Percentiles rank a stretch among this genome's conserved stretches.
These are phyloP conservation scores for Trypethelium eluteriae DNA, from an alignment of 495 filamentous ascomycete genomes.

Conservation along the genomic window DNA sequence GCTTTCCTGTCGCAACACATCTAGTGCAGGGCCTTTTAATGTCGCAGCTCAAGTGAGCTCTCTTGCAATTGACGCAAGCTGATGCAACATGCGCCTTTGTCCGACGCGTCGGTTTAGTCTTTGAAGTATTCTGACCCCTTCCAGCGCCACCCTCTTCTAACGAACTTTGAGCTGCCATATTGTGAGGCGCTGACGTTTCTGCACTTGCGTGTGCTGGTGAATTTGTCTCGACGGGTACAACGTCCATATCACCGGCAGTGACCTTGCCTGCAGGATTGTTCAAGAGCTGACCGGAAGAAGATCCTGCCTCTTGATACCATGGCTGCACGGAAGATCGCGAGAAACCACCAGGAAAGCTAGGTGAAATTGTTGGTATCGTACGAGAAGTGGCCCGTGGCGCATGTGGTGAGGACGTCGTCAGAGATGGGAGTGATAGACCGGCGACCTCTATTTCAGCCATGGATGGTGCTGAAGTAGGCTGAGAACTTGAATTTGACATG, in stretches of 20 bases:
- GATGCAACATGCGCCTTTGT: conserved; percentile 95
- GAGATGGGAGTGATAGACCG: not conserved
- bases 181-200: not conserved
- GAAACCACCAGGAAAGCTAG: not conserved
- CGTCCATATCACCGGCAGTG: not conserved
- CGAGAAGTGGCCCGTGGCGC: not conserved
- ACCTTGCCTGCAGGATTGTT: not conserved
- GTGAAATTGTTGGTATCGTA: not conserved
- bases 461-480: conserved; percentile 24
- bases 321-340: not conserved
- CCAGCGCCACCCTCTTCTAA: not conserved
- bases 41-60: conserved; percentile 81
- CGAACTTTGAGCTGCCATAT: not conserved
- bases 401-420: not conserved
- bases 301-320: not conserved
- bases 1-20: conserved; percentile 57
- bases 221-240: not conserved
- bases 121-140: not conserved
- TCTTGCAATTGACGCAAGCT: conserved; percentile 95
- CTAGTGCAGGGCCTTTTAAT: conserved; percentile 55
- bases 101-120: conserved; percentile 28
- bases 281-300: not conserved
- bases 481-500: conserved; percentile 38
- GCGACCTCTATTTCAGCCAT: conserved; percentile 21
- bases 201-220: not conserved